These are phyloP conservation scores for Ziziphus jujuba DNA, from an alignment of 306 rosid species.

Conservation along the genomic window DNA sequence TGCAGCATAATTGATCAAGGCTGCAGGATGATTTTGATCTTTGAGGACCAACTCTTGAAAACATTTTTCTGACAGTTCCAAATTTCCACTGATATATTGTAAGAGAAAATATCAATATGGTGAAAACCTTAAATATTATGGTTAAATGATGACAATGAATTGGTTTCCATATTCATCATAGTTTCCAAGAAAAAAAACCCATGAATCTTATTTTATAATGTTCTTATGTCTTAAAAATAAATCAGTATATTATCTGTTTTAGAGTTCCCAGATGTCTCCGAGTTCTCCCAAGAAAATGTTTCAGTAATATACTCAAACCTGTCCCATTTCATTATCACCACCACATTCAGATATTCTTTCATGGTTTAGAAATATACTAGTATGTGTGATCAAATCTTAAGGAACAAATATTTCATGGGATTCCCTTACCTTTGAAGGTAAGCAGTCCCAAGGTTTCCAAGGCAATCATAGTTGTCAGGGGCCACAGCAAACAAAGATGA, in stretches of 20 bases:
- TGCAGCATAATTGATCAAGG: slow-evolving; percentile 83
- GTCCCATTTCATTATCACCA: background rate
- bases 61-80: slow-evolving; percentile 78
- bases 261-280: background rate
- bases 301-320: background rate
- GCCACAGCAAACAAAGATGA: slow-evolving; percentile 72
- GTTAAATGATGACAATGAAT: background rate
- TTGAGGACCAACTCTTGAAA: slow-evolving; percentile 82
- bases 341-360: background rate
- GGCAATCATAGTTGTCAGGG: slow-evolving; percentile 82
- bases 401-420: background rate
- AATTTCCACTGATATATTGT: slow-evolving; percentile 64
- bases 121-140: background rate
- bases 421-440: slow-evolving; percentile 71
- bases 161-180: background rate
- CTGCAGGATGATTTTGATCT: slow-evolving; percentile 96
- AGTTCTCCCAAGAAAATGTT: background rate
- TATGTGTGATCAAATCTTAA: background rate
- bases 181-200: background rate
- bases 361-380: background rate
- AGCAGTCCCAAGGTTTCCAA: slow-evolving; percentile 93
- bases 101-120: background rate
- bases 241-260: background rate
- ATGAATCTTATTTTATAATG: background rate
- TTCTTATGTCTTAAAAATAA: background rate